phyloP scores from a whole-genome alignment of 1,284 basidiomycete genomes.

The Pulveroboletus sp. region DNA sequence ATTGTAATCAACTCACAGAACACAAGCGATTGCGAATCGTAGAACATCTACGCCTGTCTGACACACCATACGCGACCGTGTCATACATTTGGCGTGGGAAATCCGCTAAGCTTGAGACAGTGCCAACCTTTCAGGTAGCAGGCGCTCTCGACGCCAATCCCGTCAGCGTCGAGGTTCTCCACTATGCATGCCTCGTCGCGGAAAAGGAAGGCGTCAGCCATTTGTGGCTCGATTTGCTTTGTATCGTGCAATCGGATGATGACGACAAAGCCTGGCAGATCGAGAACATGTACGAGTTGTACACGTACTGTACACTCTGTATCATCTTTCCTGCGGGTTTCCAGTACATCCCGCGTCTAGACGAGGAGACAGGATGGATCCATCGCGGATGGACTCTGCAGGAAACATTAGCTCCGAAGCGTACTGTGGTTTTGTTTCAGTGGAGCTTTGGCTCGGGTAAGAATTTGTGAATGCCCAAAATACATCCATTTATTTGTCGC shows the following conservation, averaged over 20 bases:
- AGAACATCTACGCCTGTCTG: neutral
- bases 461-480: neutral
- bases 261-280: conserved; percentile 4
- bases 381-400: conserved; percentile 2
- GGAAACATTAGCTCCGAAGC: neutral
- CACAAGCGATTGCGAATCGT: neutral
- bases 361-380: conserved; percentile 1
- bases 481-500: neutral
- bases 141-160: neutral
- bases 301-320: neutral
- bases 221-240: conserved; percentile 3
- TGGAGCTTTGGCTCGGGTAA: conserved; percentile 3
- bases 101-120: neutral
- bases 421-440: neutral
- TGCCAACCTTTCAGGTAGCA: neutral
- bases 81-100: conserved; percentile 1
- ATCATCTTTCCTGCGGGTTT: conserved; percentile 1
- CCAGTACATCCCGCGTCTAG: conserved; percentile 1
- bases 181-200: neutral
- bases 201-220: neutral
- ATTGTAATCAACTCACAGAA: neutral
- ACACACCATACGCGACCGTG: neutral
- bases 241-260: neutral
- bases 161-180: neutral
- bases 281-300: conserved; percentile 1